A percentile compares a stretch with the other conserved stretches of the same genome.
These are phyloP conservation scores for Colletotrichum spinosum DNA, from an alignment of 2,329 filamentous ascomycete genomes.

Conservation along the genomic window DNA sequence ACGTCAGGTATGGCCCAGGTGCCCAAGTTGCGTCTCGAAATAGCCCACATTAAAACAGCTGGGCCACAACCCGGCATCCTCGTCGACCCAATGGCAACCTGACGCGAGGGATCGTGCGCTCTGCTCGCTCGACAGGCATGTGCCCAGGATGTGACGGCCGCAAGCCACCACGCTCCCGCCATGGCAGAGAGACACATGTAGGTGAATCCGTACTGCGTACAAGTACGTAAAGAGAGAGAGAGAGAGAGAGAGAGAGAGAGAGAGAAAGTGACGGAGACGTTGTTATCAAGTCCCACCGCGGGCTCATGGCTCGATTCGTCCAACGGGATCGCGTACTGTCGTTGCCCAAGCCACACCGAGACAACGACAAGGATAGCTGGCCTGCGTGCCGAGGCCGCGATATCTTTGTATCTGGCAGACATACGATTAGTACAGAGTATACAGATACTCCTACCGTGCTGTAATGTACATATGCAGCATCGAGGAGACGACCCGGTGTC, in stretches of 20 bases:
- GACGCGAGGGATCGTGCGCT: conserved; percentile 29
- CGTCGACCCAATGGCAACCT: conserved; percentile 20
- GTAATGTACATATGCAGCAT: neutral
- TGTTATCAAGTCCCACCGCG: conserved; percentile 10
- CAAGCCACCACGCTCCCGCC: conserved; percentile 13
- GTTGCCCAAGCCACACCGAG: conserved; percentile 17
- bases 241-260: too few relatives aligned
- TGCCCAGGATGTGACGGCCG: conserved; percentile 7
- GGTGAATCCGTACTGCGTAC: too few relatives aligned
- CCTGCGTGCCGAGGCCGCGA: too few relatives aligned
- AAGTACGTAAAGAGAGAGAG: too few relatives aligned
- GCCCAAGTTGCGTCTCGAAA: conserved; percentile 26
- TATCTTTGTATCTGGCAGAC: too few relatives aligned
- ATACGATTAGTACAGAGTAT: too few relatives aligned
- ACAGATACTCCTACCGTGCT: too few relatives aligned
- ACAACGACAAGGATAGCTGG: neutral
- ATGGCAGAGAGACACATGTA: too few relatives aligned
- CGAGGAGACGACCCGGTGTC: neutral
- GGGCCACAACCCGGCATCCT: conserved; percentile 14
- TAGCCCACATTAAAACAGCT: conserved; percentile 28
- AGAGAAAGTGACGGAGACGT: neutral
- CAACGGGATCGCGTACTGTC: neutral
- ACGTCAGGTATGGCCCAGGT: conserved; percentile 1
- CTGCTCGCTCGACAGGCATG: conserved; percentile 14
- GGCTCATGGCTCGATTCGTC: conserved; percentile 14